Evolutionary conservation across 2,329 filamentous ascomycete genomes (phyloP).

Genomic region (Orbilia ellipsospora): DNA sequence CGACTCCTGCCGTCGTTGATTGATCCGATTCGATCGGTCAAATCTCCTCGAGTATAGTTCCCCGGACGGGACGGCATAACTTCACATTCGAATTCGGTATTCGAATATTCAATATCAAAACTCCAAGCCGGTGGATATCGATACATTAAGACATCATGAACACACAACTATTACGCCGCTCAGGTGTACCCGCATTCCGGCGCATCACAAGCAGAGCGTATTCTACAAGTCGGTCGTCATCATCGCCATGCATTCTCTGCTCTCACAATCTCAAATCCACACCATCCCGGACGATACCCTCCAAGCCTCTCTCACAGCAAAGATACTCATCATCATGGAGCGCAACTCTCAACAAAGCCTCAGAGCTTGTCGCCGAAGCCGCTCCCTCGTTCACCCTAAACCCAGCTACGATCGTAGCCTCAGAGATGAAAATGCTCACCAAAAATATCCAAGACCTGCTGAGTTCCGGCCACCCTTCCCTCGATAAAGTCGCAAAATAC

Average conservation of each 20-base stretch:
- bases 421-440: conserved; percentile 82
- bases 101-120: background rate
- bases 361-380: conserved; percentile 50
- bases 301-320: conserved; percentile 4
- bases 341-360: conserved; percentile 52
- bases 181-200: conserved; percentile 29
- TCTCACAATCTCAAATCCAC: conserved; percentile 32
- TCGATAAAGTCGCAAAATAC: conserved; percentile 97
- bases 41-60: background rate
- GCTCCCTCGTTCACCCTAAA: conserved; percentile 53
- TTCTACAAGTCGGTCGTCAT: conserved; percentile 13
- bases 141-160: conserved; percentile 11
- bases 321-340: conserved; percentile 37
- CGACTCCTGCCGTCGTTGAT: background rate
- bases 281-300: background rate
- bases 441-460: conserved; percentile 93
- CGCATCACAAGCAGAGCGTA: conserved; percentile 34
- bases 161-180: conserved; percentile 29
- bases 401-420: conserved; percentile 49
- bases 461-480: conserved; percentile 90
- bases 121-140: too few species aligned
- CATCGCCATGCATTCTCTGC: conserved; percentile 45
- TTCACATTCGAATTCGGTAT: too few species aligned
- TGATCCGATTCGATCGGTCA: too few species aligned
- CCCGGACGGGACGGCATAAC: background rate